Base-by-base conservation (phyloP, 305 asterid species). In the Fraxinus angustifolia region DNA sequence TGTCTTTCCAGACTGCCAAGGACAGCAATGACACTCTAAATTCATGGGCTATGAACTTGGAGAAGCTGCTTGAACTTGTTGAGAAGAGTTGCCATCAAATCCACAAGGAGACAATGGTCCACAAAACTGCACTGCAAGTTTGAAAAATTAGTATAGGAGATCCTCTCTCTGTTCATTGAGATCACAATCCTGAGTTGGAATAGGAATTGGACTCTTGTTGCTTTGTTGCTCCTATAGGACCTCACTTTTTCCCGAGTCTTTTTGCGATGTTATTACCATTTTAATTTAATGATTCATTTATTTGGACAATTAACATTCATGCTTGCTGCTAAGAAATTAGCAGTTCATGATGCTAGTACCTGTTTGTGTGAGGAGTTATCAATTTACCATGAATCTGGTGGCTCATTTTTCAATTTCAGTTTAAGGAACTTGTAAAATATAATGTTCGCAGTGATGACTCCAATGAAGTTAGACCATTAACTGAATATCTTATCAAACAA, bases 31-130 rank as follows among this genome's bases (percentile, higher is more conserved):
- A 93, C 58, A 91, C 92, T 62, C 84, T 96, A 72, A 96, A 96
- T 80, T 92, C 98, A 45, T 96, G 99, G 99, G 86, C 99, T 5
- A 73, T 35, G 60, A 94, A 90, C 86, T 87, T 96, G 91, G 99
- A 96, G 92, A 96, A 94, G 87, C 93, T 96, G 81, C 99, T 96
- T 10, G 99, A 94, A 89, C 98, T 96, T 56, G 97, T 94, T 0
- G 99, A 96, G 86, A 96, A 96, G 91, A 94, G 99, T 85, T 96
- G 99, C 91, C 98, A 96, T 90, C 99, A 96, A 86, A 96, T 96
- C 77, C 99, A 96, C 92, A 96, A 94, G 91, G 99, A 96, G 90
- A 93, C 90, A 0, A 96, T 96, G 97, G 91, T 96, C 77, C 98
- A 94, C 93, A 94, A 91, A 87, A 89, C 93, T 73, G 96, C 91